These are phyloP conservation scores for Thermothielavioides terrestris DNA, from an alignment of 495 filamentous ascomycete genomes.

Conservation along the genomic window DNA sequence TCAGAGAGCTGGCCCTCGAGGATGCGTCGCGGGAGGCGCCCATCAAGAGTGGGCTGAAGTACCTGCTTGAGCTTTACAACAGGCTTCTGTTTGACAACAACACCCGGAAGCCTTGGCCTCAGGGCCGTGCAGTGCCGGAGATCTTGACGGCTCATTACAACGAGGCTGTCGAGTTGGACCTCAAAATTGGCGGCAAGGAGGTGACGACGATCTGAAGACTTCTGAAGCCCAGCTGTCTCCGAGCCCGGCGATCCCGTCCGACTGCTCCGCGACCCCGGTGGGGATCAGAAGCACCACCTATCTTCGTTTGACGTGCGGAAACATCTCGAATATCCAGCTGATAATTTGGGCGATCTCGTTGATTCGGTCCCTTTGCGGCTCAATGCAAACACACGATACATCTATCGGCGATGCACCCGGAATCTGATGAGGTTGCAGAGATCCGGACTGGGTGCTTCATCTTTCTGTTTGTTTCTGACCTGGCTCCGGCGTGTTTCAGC, in stretches of 20 bases:
- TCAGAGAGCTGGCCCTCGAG: constrained; percentile 59
- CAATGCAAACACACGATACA: not conserved
- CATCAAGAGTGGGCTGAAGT: constrained; percentile 16
- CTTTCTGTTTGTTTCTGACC: not conserved
- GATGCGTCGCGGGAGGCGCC: constrained; percentile 40
- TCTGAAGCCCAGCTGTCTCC: too few relatives aligned
- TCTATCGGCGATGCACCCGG: not conserved
- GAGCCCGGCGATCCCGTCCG: too few relatives aligned
- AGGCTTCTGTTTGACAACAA: constrained; percentile 18
- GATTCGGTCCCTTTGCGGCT: not conserved
- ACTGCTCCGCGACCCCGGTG: too few relatives aligned
- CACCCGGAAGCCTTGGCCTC: constrained; percentile 23
- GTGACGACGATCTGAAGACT: not conserved
- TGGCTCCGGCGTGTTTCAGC: constrained; percentile 2
- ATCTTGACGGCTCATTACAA: constrained; percentile 21
- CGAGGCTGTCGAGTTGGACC: constrained; percentile 16
- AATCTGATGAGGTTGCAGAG: not conserved
- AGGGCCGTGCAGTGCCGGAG: constrained; percentile 18
- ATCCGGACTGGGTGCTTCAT: constrained; percentile 2
- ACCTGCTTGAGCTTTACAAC: constrained; percentile 22
- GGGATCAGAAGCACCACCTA: not conserved
- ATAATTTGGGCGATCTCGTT: not conserved
- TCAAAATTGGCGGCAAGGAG: constrained; percentile 3
- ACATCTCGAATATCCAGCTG: not conserved
- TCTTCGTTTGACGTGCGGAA: not conserved